phyloP scores from a whole-genome alignment of 225 moss, liverwort and hornwort species.

The Thuidium tamariscinum region DNA sequence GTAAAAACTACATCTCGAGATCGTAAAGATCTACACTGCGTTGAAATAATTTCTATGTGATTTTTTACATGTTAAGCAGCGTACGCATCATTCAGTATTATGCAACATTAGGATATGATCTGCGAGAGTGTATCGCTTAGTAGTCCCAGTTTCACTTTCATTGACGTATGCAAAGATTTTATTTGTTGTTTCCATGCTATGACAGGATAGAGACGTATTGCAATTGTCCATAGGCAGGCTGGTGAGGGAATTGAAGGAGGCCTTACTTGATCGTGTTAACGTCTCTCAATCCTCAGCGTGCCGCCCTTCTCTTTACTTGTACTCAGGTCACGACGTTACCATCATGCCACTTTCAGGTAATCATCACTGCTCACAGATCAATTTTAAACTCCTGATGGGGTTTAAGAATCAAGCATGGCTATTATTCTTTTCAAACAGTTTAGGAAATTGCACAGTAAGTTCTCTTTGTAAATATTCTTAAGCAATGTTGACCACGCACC shows the following conservation, averaged over 20 bases:
- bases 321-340: constrained; percentile 53
- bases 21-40: not conserved
- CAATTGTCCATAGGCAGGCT: constrained; percentile 41
- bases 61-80: not conserved
- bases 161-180: not conserved
- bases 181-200: not conserved
- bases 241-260: constrained; percentile 34
- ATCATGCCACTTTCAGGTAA: constrained; percentile 58
- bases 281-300: not conserved
- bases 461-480: not conserved
- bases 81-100: not conserved
- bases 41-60: not conserved
- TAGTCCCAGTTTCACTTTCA: not conserved
- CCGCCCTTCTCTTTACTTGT: constrained; percentile 26
- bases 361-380: not conserved
- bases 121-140: not conserved
- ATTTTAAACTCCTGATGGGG: not conserved
- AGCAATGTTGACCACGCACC: not conserved
- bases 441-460: not conserved
- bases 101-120: not conserved
- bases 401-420: not conserved
- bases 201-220: constrained; percentile 37
- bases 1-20: not conserved
- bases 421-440: not conserved
- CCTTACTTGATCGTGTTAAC: constrained; percentile 12